A percentile compares a stretch with the other conserved stretches of the same genome.
Conservation (phyloP, 176 grass and related monocot species). For the Metroxylon sagu region DNA sequence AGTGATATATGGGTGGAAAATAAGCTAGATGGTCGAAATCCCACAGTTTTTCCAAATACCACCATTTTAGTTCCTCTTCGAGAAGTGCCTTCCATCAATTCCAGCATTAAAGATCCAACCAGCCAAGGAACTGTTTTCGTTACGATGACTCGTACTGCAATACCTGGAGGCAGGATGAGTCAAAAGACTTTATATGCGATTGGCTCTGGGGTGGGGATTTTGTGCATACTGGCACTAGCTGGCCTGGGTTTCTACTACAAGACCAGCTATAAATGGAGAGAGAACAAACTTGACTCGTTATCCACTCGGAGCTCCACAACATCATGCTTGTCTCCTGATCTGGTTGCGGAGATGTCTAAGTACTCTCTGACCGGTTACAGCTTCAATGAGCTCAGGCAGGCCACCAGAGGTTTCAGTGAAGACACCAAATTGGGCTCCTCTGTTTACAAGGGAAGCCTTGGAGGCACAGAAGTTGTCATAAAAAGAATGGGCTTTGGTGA, state of each 20-base stretch:
- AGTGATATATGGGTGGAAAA: constrained; percentile 1
- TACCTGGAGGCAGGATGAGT: background rate
- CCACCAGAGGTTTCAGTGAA: background rate
- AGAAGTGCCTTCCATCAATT: background rate
- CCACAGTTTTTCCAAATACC: background rate
- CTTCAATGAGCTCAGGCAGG: background rate
- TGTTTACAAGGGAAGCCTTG: constrained; percentile 3
- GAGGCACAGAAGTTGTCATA: background rate
- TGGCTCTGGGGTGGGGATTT: background rate
- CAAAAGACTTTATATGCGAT: constrained; percentile 1
- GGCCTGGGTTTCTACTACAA: background rate
- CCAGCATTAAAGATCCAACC: background rate
- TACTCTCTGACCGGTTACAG: background rate
- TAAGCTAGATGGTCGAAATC: background rate
- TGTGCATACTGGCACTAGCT: background rate
- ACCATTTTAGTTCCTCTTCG: constrained; percentile 6
- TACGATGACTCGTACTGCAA: background rate
- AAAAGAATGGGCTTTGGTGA: background rate
- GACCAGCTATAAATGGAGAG: background rate
- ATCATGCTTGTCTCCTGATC: constrained; percentile 6
- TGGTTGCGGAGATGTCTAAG: background rate
- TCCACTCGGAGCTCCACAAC: background rate
- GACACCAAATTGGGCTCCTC: background rate
- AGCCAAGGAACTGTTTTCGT: background rate
- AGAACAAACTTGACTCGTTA: background rate